A percentile compares a stretch with the other conserved stretches of the same genome.
Conservation (phyloP, 495 filamentous ascomycete genomes). For the Glarea lozoyensis region DNA sequence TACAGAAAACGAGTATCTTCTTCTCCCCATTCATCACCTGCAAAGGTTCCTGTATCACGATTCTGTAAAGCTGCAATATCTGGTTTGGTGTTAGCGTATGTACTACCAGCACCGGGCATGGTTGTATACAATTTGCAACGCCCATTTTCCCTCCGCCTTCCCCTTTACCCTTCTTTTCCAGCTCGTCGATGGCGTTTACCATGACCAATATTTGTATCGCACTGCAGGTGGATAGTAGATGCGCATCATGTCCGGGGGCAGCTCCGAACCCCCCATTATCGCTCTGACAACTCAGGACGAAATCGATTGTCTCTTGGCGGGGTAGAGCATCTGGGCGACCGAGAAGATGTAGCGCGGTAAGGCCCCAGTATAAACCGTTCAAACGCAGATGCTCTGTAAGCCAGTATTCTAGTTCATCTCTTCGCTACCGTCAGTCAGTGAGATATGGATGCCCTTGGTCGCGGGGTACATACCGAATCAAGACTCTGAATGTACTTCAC, state of each 20-base stretch:
- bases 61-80: slow-evolving; percentile 80
- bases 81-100: slow-evolving; percentile 24
- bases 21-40: slow-evolving; percentile 94
- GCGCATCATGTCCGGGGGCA: slow-evolving; percentile 87
- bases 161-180: slow-evolving; percentile 62
- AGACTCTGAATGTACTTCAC: slow-evolving; percentile 90
- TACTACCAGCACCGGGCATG: not conserved
- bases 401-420: slow-evolving; percentile 94
- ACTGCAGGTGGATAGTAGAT: slow-evolving; percentile 90
- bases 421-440: slow-evolving; percentile 42
- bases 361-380: slow-evolving; percentile 93
- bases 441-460: not conserved
- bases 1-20: slow-evolving; percentile 91
- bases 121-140: slow-evolving; percentile 25
- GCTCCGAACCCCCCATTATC: slow-evolving; percentile 87
- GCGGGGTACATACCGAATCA: slow-evolving; percentile 56
- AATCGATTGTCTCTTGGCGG: slow-evolving; percentile 73
- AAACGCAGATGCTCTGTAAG: slow-evolving; percentile 92
- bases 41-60: slow-evolving; percentile 70
- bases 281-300: slow-evolving; percentile 84
- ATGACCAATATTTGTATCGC: slow-evolving; percentile 85
- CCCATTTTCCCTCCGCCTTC: slow-evolving; percentile 63
- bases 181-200: slow-evolving; percentile 72
- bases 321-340: slow-evolving; percentile 71
- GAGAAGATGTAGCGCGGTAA: slow-evolving; percentile 81